Percentiles rank a stretch among this genome's conserved stretches.
Evolutionary conservation across 768 basidiomycete genomes (phyloP).

Genomic region (Lentinula sp.): DNA sequence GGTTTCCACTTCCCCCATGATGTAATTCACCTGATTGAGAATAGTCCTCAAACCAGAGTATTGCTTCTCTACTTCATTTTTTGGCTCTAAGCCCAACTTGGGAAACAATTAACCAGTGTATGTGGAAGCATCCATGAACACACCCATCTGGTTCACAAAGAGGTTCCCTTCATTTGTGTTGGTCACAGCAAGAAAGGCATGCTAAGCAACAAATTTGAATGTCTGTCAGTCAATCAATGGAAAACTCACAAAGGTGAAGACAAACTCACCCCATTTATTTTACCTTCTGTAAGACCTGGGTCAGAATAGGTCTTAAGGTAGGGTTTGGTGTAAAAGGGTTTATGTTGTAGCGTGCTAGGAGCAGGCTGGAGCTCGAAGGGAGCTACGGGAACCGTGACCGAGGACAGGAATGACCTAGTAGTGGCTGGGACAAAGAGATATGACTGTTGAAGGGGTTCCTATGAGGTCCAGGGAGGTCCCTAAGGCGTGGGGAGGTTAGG

Average conservation of each 20-base stretch:
- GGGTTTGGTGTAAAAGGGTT: too few relatives aligned
- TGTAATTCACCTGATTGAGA: conserved; percentile 25
- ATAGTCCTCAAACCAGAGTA: conserved; percentile 27
- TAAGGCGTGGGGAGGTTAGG: too few relatives aligned
- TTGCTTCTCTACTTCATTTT: conserved; percentile 14
- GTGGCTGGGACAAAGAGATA: too few relatives aligned
- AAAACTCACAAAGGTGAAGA: neutral
- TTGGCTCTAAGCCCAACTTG: conserved; percentile 19
- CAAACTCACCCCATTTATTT: conserved; percentile 37
- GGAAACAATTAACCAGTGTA: conserved; percentile 37
- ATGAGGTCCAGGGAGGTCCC: too few relatives aligned
- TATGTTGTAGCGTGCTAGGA: too few relatives aligned
- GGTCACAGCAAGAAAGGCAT: conserved; percentile 28
- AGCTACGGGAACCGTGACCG: too few relatives aligned
- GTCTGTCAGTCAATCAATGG: too few relatives aligned
- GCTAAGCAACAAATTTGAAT: conserved; percentile 14
- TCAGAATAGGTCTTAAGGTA: too few relatives aligned
- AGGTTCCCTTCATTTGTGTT: conserved; percentile 28
- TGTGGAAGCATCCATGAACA: conserved; percentile 18
- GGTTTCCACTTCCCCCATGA: conserved; percentile 40
- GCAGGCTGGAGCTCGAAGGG: too few relatives aligned
- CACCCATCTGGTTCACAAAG: conserved; percentile 29
- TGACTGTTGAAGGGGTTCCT: too few relatives aligned
- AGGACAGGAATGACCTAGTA: too few relatives aligned
- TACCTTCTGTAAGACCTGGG: too few relatives aligned